phyloP scores from a whole-genome alignment of 1,284 basidiomycete genomes.

The Fomitiporia mediterranea region DNA sequence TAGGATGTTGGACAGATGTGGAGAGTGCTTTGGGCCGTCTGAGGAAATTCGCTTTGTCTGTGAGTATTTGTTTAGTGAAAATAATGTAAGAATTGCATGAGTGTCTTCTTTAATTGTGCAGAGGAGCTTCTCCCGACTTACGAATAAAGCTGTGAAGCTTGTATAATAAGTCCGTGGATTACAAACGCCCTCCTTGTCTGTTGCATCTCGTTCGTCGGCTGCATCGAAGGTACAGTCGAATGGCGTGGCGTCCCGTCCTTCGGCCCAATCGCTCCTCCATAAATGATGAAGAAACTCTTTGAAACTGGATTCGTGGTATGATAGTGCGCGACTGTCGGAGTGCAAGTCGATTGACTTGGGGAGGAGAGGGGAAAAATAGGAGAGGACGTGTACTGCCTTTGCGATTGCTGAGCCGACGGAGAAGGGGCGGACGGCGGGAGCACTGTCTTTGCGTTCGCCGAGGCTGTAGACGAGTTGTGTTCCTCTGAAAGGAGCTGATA shows the following conservation, averaged over 20 bases:
- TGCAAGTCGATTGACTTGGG: conserved; percentile 40
- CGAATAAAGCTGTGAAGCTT: conserved; percentile 40
- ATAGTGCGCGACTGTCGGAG: conserved; percentile 38
- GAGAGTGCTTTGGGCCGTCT: conserved; percentile 7
- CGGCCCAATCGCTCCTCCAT: conserved; percentile 47
- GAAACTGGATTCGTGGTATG: conserved; percentile 36
- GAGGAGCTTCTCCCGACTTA: conserved; percentile 25
- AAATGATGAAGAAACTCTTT: conserved; percentile 34
- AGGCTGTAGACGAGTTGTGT: conserved; percentile 45
- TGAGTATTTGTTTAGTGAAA: neutral
- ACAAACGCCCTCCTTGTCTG: conserved; percentile 34
- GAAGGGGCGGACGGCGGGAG: conserved; percentile 38
- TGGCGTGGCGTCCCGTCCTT: conserved; percentile 42
- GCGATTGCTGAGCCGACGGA: conserved; percentile 39
- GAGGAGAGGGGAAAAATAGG: conserved; percentile 41
- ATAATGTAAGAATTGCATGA: neutral
- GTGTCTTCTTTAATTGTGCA: too few relatives aligned
- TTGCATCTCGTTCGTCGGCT: conserved; percentile 40
- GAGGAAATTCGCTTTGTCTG: conserved; percentile 9
- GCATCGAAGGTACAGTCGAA: conserved; percentile 47
- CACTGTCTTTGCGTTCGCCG: conserved; percentile 39
- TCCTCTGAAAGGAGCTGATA: conserved; percentile 46
- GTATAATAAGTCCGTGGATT: conserved; percentile 40
- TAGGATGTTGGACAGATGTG: conserved; percentile 14
- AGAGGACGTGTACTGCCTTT: conserved; percentile 38